Base-by-base conservation (phyloP, 495 filamentous ascomycete genomes). In the Penicillium silybi region DNA sequence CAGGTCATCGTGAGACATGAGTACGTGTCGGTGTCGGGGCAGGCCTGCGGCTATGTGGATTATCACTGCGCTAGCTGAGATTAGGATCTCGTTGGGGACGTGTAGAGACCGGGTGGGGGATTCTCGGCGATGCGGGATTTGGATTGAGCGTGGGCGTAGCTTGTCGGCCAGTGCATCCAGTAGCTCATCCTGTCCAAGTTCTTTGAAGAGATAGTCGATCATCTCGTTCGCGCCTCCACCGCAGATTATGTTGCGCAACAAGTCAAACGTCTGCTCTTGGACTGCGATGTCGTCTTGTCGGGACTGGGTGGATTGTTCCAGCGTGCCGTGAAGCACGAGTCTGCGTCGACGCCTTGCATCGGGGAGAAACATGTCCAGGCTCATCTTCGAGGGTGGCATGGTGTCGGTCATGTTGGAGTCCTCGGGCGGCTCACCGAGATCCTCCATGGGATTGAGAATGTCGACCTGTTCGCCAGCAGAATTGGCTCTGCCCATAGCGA, bases 211-310 rank as follows among this genome's bases (percentile, higher is more conserved):
- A 49, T 82, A 80, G 55, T 96, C 90, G 51, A 95, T 86, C 84
- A 95, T 91, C 55, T 90, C 86, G 7, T 79, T 65, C 8, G 80
- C 77, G 22, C 81, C 82, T 9, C 72, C 64, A 11, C 85, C 86
- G 49, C 83, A 85, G 54, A 96, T 85, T n/a, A 96, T 75, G 65
- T 98, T 98, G 41, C 91, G 80, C 46, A 98, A 80, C 51, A 93
- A 83, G 46, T 92, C 87, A 26, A 97, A 80, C 0, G 84, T 90
- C 65, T 97, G 90, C 54, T 96, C 89, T 64, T 97, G 92, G 15
- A 96, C 86, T 3, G 83, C 83, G 35, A 93, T 76, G 46, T 92
- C 90, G 61, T 95, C 89, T 48, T 83, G 83, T 26, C 85, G 80
- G 17, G 83, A 84, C 52, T 84, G 75, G 1, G 69, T 69, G 6